Evolutionary conservation across 768 basidiomycete genomes (phyloP).

Genomic region (Kwoniella sp.): DNA sequence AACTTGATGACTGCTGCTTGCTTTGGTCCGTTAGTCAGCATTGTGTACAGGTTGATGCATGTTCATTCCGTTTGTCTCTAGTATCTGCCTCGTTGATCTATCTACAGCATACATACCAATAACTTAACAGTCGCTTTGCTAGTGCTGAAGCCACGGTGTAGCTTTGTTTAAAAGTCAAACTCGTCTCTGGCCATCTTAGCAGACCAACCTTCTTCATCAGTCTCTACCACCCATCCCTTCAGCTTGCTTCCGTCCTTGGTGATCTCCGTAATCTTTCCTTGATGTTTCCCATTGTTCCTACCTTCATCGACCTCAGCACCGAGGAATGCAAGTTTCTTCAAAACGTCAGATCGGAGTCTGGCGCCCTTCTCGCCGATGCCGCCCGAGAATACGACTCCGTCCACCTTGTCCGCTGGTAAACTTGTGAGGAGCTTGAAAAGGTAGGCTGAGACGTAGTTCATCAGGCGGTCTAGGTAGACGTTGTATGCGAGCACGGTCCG

Average conservation of each 20-base stretch:
- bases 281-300: conserved; percentile 59
- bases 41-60: too few species aligned
- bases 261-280: conserved; percentile 46
- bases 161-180: conserved; percentile 43
- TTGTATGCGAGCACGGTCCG: conserved; percentile 67
- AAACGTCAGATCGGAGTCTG: conserved; percentile 66
- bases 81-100: too few species aligned
- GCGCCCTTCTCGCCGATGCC: conserved; percentile 80
- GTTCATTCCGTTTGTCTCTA: not conserved
- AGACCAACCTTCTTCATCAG: conserved; percentile 57
- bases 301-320: conserved; percentile 65
- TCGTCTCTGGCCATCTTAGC: conserved; percentile 42
- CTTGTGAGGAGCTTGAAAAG: conserved; percentile 66
- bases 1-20: too few species aligned
- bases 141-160: too few species aligned
- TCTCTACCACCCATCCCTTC: conserved; percentile 56
- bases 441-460: conserved; percentile 73
- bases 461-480: conserved; percentile 74
- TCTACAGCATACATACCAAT: too few species aligned
- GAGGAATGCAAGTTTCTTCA: conserved; percentile 63
- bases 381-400: conserved; percentile 82
- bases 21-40: too few species aligned
- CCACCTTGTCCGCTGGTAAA: conserved; percentile 58
- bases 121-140: too few species aligned
- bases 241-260: conserved; percentile 49